Evolutionary conservation across 805 yeast genomes (phyloP), one percentile per base, ranked within the genome.

Genomic region (Myxozyma udenii): DNA sequence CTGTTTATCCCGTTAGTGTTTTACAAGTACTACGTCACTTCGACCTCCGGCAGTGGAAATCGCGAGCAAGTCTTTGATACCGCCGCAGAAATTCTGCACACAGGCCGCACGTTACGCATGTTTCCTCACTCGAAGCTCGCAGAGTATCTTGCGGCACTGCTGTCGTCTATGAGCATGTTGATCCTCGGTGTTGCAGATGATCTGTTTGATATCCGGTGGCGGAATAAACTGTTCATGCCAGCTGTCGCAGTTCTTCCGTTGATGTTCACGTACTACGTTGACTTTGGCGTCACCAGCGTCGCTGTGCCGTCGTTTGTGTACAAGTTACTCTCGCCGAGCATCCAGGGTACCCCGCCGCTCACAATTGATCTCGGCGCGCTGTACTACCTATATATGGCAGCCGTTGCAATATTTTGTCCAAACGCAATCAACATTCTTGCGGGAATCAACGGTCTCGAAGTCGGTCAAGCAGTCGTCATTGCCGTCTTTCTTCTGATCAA

Each of bases 361-460:
- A 18, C 64, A 14, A 70, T 93, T 16, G 93, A 93, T 67, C 72
- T 93, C 50, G 95, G 96, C 2, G 66, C 74, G 16, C 68, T 87
- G 24, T 93, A 93, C 72, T 93, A 93, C 67, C 71, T 71, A 12
- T 93, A 93, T 71, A 93, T 93, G 98, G 87, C 85, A 0, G 77
- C 95, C 0, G 81, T 93, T 52, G 84, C 95, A 1, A 91, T 93
- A 36, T 93, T 93, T 65, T 85, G 96, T 63, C 97, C 99, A 22
- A 91, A 93, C 66, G 87, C 97, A 9, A 89, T 93, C 68, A 93
- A 93, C 66, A 93, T 93, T 46, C 73, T 90, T 26, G 99, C 99
- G 0, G 99, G 99, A 4, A 80, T 93, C 42, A 93, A 93, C 67
- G 99, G 99, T 0, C 74, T 93, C 39, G 99, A 93, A 70, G 97